Base-by-base conservation (phyloP, 352 stramenopile species). In the Pythium oligandrum region DNA sequence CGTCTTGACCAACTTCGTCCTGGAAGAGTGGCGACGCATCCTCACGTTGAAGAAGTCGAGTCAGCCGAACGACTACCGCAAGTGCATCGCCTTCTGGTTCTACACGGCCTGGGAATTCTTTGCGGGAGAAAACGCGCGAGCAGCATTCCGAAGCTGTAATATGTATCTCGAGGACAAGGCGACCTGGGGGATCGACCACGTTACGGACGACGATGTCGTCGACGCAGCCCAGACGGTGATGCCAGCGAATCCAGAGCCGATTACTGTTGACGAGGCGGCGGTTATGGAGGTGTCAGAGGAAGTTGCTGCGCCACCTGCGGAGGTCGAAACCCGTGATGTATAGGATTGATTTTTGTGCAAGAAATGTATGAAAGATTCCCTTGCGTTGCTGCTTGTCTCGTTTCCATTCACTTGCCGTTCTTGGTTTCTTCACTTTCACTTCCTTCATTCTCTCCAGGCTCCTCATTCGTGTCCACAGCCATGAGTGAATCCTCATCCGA, bases 1-100 rank as follows among this genome's bases (percentile, higher is more conserved):
- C 33, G 73, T 84, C 10, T 63, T 93, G 11, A 74, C 59, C 34
- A 81, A 63, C 6, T 93, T 91, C 53, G 83, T 93, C 12, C 48
- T 70, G 32, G 76, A 90, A 46, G 80, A 93, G 59, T 93, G 83
- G 83, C 78, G 76, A 31, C 66, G 56, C 11, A 90, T 93, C 46
- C 67, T 93, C 44, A 65, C 70, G 37, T 63, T 93, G 53, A 93
- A 93, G 52, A 90, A 90, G 61, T 91, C 80, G 6, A 85, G 65
- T 50, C 83, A 93, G 58, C 83, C 83, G 4, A 93, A 93, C 55
- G 83, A 93, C 57, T 93, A 93, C 61, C 78, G 83, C 56, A 93
- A 93, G 62, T 93, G 83, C 47, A 75, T 93, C 42, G 83, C 83
- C 26, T 93, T 93, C 62, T 93, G 83, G 83, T 91, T 93, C 55